Base-by-base conservation (phyloP, 2,329 filamentous ascomycete genomes). In the Aspergillus fischeri region DNA sequence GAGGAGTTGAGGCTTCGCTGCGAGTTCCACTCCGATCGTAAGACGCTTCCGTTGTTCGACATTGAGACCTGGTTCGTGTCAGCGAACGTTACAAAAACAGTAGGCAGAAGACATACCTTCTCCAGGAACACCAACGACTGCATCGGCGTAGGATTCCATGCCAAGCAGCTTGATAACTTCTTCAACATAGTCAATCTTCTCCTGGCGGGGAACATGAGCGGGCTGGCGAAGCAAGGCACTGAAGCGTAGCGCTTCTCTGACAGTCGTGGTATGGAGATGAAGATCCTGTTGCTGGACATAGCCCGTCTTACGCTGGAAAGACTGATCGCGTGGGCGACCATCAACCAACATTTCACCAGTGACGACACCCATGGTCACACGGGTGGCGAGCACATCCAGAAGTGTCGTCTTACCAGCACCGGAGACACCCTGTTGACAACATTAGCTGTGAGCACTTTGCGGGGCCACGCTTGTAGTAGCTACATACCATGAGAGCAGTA, bases 341-440 rank as follows among this genome's bases (percentile, higher is more conserved):
- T 92, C 88, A 7, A 92, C 87, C n/a, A 91, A 76, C 87, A 96
- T 94, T 65, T 93, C 88, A 54, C 92, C 92, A 6, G 84, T 86
- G 50, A 96, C 90, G 20, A 96, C 88, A 75, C 92, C 92, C 86
- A 94, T 93, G 0, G 90, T 92, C 10, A 89, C 89, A 71, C 92
- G 88, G 58, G 89, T 90, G 49, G 92, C 92, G 62, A 97, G 81
- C 38, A 90, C 90, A 74, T 96, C 90, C 32, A 97, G 78, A 28
- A 97, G 83, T 1, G 92, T 96, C 0, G 92, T 97, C 75, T 97
- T 97, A 57, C 92, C 92, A n/a, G 92, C 92, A 64, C 92, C 92
- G 32, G 89, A 92, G 7, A 92, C 90, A 77, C 91, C 82, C 76
- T 78, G 53, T n/a, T 20, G 28, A 64, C 51, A 1, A 52, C 56